phyloP scores from a whole-genome alignment of 768 basidiomycete genomes.

The Butyriboletus loyo region DNA sequence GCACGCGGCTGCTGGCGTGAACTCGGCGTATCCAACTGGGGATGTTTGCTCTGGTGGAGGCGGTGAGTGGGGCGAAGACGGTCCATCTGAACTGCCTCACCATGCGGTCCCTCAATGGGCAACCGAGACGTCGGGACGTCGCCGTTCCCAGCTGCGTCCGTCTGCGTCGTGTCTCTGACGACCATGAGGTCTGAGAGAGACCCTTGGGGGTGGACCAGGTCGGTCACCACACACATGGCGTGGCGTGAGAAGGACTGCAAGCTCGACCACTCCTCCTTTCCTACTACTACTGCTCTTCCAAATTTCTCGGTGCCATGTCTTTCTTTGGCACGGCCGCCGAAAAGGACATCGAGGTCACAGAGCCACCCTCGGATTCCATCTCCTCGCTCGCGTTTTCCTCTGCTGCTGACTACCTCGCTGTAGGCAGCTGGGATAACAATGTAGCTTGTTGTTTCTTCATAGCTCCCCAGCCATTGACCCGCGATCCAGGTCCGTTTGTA shows the following conservation, averaged over 20 bases:
- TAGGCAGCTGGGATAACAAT: constrained; percentile 93
- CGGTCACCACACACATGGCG: background rate
- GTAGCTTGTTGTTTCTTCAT: constrained; percentile 35
- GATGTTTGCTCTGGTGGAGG: background rate
- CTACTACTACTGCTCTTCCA: background rate
- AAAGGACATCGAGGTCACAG: constrained; percentile 77
- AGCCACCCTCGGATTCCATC: constrained; percentile 84
- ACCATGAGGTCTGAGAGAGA: background rate
- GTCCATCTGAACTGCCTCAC: background rate
- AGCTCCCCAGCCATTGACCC: constrained; percentile 6
- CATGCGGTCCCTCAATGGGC: background rate
- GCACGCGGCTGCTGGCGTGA: constrained; percentile 22
- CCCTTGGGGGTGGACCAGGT: no score
- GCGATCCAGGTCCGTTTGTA: constrained; percentile 78
- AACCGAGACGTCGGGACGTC: background rate
- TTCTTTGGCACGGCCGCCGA: constrained; percentile 47
- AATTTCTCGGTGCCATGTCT: constrained; percentile 32
- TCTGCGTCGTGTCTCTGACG: background rate
- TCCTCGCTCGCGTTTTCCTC: constrained; percentile 83
- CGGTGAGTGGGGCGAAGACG: background rate
- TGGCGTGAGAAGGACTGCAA: constrained; percentile 24
- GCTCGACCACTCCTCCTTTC: background rate
- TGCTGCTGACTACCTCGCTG: constrained; percentile 85
- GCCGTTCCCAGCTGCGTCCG: background rate
- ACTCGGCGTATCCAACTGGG: constrained; percentile 17